Percentiles rank a stretch among this genome's conserved stretches.
Evolutionary conservation across 1,284 basidiomycete genomes (phyloP).

Genomic region (Laetiporus sulphureus): DNA sequence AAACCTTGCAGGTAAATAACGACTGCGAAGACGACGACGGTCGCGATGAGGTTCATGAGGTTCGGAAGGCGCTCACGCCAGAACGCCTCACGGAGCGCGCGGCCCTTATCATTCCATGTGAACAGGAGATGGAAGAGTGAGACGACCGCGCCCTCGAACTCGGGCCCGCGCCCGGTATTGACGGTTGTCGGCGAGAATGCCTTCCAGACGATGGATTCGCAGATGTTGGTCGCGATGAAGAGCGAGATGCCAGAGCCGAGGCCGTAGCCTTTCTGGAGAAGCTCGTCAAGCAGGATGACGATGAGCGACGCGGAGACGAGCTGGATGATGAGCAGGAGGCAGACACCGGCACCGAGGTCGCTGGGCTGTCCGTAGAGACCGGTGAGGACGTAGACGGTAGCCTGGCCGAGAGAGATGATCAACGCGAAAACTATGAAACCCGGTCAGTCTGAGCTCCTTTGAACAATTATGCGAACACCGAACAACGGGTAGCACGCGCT

Average conservation of each 20-base stretch:
- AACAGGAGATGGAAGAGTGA: constrained; percentile 97
- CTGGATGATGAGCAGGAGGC: constrained; percentile 92
- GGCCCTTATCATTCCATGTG: constrained; percentile 98
- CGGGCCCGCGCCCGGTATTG: constrained; percentile 97
- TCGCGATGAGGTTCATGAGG: constrained; percentile 96
- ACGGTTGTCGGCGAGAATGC: constrained; percentile 97
- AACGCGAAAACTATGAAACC: constrained; percentile 80
- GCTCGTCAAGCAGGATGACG: constrained; percentile 97
- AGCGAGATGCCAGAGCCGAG: constrained; percentile 98
- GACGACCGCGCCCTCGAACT: constrained; percentile 96
- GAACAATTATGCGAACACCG: not conserved
- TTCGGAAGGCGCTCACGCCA: constrained; percentile 97
- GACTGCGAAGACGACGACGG: constrained; percentile 84
- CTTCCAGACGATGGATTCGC: constrained; percentile 99
- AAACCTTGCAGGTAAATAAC: constrained; percentile 99
- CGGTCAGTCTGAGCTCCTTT: not conserved
- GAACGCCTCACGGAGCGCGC: constrained; percentile 96
- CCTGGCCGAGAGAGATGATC: constrained; percentile 94
- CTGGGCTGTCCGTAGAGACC: constrained; percentile 94
- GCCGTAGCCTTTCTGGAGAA: constrained; percentile 98
- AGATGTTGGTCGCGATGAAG: constrained; percentile 99
- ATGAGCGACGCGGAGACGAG: constrained; percentile 92
- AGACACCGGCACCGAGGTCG: constrained; percentile 95
- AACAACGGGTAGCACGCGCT: too few relatives aligned
- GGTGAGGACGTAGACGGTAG: constrained; percentile 95